These are phyloP conservation scores for Syzygium jambos DNA, from an alignment of 345 rosid genomes.

Conservation along the genomic window DNA sequence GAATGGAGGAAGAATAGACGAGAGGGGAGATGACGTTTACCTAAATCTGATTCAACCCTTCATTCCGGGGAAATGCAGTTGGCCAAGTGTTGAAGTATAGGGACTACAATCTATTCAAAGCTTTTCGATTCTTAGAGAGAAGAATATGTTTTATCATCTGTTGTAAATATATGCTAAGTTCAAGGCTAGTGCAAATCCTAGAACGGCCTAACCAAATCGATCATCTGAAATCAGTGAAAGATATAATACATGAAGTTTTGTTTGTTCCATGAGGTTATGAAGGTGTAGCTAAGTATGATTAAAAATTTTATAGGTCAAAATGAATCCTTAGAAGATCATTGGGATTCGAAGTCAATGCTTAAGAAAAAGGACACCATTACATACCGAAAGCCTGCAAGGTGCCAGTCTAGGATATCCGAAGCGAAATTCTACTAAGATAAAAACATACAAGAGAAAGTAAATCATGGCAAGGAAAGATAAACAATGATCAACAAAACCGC, in stretches of 20 bases:
- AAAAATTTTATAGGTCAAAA: neutral
- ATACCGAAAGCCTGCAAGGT: neutral
- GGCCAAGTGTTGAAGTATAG: neutral
- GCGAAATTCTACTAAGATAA: neutral
- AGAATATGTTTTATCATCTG: neutral
- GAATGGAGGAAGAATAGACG: slow-evolving; percentile 66
- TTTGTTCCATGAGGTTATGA: neutral
- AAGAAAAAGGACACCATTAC: neutral
- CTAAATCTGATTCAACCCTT: neutral
- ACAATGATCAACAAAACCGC: neutral
- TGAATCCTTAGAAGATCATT: neutral
- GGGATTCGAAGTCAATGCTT: neutral
- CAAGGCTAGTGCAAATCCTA: neutral
- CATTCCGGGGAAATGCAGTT: neutral
- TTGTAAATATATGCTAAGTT: neutral
- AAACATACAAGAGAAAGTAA: neutral
- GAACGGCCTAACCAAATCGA: neutral
- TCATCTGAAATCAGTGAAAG: neutral
- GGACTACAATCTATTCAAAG: neutral
- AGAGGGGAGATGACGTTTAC: neutral
- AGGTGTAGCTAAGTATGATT: neutral
- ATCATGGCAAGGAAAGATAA: neutral
- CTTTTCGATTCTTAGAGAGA: neutral
- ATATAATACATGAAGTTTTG: neutral
- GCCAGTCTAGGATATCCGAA: neutral